phyloP scores from a whole-genome alignment of 2,329 filamentous ascomycete species.

The Aspergillus jensenii region DNA sequence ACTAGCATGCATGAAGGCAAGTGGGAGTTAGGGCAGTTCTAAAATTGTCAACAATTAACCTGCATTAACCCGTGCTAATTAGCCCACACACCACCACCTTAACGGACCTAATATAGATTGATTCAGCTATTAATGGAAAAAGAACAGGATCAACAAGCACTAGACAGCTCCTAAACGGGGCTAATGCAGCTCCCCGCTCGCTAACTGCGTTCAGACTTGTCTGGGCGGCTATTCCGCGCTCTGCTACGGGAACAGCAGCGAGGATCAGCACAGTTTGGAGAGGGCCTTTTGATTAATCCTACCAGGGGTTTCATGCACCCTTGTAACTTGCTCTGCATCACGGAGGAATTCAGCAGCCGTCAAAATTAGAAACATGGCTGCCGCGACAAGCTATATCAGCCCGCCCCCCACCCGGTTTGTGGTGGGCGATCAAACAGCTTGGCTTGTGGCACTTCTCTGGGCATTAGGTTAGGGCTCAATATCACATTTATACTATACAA shows the following conservation, averaged over 20 bases:
- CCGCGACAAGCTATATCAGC: neutral
- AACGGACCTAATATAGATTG: slow-evolving; percentile 3
- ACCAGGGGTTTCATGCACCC: neutral
- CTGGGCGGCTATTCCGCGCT: slow-evolving; percentile 5
- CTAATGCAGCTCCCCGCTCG: slow-evolving; percentile 11
- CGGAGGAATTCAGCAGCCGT: neutral
- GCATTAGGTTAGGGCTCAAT: neutral
- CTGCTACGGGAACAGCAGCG: neutral
- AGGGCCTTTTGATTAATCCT: neutral
- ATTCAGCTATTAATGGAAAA: slow-evolving; percentile 1
- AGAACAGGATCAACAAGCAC: neutral
- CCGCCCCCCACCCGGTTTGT: neutral
- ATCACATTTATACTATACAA: neutral
- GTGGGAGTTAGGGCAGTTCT: neutral
- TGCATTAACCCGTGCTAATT: neutral
- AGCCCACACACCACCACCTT: neutral
- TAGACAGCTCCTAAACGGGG: neutral
- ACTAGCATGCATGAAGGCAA: neutral
- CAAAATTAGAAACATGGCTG: slow-evolving; percentile 1
- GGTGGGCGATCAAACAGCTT: slow-evolving; percentile 8
- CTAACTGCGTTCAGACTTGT: neutral
- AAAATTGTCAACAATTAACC: slow-evolving; percentile 6
- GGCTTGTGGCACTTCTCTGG: neutral
- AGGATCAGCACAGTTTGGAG: neutral
- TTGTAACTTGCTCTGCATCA: neutral